A percentile compares a stretch with the other conserved stretches of the same genome.
Evolutionary conservation across 345 rosid genomes (phyloP).

Genomic region (Iberis pinnata): DNA sequence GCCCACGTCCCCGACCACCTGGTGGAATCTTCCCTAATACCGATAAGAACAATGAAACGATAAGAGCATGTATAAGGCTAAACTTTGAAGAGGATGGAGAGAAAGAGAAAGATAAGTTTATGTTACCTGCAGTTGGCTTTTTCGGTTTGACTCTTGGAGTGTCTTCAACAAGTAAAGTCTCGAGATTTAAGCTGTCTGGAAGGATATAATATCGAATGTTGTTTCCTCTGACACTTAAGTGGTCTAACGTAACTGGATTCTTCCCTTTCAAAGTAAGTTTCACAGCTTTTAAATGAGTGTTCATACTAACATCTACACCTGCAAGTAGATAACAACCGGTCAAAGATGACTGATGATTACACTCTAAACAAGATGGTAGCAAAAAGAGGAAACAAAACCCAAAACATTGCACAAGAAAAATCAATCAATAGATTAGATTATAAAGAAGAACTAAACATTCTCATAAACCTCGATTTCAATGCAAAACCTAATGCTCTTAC

Average conservation of each 20-base stretch:
- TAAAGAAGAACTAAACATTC: background rate
- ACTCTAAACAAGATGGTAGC: background rate
- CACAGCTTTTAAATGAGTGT: conserved; percentile 93
- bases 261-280: conserved; percentile 93
- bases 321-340: conserved; percentile 8
- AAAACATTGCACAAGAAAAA: no score
- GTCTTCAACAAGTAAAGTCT: conserved; percentile 93
- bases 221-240: conserved; percentile 92
- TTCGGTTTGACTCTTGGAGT: conserved; percentile 91
- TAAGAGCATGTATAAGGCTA: conserved; percentile 5
- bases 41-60: conserved; percentile 1
- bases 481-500: background rate
- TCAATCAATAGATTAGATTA: background rate
- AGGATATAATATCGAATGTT: conserved; percentile 93
- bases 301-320: conserved; percentile 99
- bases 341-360: background rate
- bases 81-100: background rate
- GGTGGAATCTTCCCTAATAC: conserved; percentile 55
- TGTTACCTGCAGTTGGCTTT: conserved; percentile 87
- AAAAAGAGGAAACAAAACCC: background rate
- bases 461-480: conserved; percentile 1
- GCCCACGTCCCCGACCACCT: conserved; percentile 81
- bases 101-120: background rate
- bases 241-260: conserved; percentile 85
- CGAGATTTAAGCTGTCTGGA: conserved; percentile 97